Evolutionary conservation across 2,329 filamentous ascomycete species (phyloP).

Genomic region (Fusarium pseudoanthophilum): DNA sequence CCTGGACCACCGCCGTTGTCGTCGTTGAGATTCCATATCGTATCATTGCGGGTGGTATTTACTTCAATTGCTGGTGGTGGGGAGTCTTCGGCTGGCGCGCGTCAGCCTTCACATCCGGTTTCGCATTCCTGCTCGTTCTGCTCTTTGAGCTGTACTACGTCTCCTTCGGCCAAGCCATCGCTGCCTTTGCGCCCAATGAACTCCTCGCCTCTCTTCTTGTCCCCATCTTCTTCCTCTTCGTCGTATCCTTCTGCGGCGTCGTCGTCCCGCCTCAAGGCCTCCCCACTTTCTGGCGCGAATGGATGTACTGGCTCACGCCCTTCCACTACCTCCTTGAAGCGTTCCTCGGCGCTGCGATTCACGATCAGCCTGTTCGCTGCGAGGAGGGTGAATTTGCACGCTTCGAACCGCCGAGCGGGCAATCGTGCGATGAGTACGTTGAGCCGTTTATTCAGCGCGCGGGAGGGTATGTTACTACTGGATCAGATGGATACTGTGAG

Average conservation of each 20-base stretch:
- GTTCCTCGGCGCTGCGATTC: conserved; percentile 65
- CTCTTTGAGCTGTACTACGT: conserved; percentile 74
- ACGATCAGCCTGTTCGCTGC: conserved; percentile 67
- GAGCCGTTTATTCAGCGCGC: conserved; percentile 61
- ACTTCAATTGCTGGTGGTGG: conserved; percentile 67
- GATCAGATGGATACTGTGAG: conserved; percentile 67
- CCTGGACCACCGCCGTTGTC: conserved; percentile 73
- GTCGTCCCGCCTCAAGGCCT: conserved; percentile 70
- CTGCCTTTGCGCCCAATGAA: conserved; percentile 73
- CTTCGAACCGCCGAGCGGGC: conserved; percentile 68
- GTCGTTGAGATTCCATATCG: conserved; percentile 77
- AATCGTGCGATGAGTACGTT: conserved; percentile 70
- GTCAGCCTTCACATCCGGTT: conserved; percentile 67
- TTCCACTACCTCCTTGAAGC: conserved; percentile 75
- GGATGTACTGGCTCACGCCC: conserved; percentile 75
- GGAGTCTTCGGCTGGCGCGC: conserved; percentile 60
- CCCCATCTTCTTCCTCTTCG: conserved; percentile 76
- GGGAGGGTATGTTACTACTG: conserved; percentile 70
- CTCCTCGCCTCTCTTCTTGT: conserved; percentile 73
- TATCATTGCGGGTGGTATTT: conserved; percentile 67
- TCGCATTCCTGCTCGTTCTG: conserved; percentile 71
- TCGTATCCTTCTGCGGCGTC: conserved; percentile 77
- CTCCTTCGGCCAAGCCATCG: conserved; percentile 74
- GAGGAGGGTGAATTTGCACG: conserved; percentile 65
- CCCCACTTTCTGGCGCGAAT: conserved; percentile 70